phyloP scores from a whole-genome alignment of 1,284 basidiomycete genomes.

The Ceratorhiza oryzae-sativae region DNA sequence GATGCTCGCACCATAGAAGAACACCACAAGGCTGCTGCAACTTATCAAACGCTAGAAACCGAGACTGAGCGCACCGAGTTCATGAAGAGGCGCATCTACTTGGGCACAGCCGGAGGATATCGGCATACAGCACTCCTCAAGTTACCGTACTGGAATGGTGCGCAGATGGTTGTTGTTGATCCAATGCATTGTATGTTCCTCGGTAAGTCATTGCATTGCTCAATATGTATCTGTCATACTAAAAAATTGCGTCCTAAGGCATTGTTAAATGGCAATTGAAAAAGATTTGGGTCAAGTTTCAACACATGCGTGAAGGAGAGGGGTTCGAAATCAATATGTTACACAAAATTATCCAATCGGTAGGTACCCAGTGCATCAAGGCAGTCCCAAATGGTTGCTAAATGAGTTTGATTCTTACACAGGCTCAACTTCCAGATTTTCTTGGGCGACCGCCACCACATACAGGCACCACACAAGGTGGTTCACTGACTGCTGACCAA shows the following conservation, averaged over 20 bases:
- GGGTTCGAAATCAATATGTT: conserved; percentile 15
- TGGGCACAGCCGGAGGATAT: not conserved
- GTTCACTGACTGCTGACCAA: conserved; percentile 29
- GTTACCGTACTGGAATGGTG: conserved; percentile 35
- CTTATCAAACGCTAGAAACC: conserved; percentile 13
- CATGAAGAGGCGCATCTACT: not conserved
- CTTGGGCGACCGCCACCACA: conserved; percentile 27
- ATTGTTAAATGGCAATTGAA: conserved; percentile 29
- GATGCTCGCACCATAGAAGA: conserved; percentile 1
- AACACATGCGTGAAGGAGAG: conserved; percentile 25
- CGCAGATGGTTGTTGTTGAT: conserved; percentile 30
- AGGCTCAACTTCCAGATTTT: conserved; percentile 31
- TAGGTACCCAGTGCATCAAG: not conserved
- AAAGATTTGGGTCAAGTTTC: conserved; percentile 10
- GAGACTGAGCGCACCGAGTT: conserved; percentile 11
- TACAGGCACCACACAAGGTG: conserved; percentile 26
- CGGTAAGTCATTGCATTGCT: conserved; percentile 3
- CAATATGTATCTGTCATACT: not conserved
- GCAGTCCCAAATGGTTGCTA: not conserved
- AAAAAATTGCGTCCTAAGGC: not conserved
- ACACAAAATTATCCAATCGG: conserved; percentile 9
- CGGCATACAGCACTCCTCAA: conserved; percentile 3
- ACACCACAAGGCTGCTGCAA: conserved; percentile 7
- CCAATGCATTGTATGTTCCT: conserved; percentile 35
- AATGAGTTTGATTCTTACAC: not conserved